Conservation (phyloP, 768 basidiomycete genomes). For the Neoboletus brunneissimus region DNA sequence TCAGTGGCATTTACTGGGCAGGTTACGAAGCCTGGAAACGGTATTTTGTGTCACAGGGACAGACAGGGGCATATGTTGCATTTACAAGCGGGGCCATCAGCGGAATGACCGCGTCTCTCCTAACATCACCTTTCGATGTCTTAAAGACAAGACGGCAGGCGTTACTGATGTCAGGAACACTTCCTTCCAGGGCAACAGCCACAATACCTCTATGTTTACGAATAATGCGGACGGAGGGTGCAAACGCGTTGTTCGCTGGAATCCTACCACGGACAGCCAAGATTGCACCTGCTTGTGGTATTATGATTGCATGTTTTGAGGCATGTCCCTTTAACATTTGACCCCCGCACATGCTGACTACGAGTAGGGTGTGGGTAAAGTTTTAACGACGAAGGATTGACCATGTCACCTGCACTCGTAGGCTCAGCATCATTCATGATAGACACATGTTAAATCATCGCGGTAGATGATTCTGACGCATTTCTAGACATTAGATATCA, state of each 20-base stretch:
- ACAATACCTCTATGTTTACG: conserved; percentile 64
- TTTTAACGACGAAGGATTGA: conserved; percentile 40
- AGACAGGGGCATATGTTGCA: conserved; percentile 62
- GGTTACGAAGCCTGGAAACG: conserved; percentile 85
- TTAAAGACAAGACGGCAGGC: conserved; percentile 94
- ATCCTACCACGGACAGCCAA: conserved; percentile 86
- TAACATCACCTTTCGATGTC: conserved; percentile 96
- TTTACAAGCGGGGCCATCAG: conserved; percentile 90
- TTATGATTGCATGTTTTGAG: conserved; percentile 98
- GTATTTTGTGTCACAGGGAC: conserved; percentile 49
- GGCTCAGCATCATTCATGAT: conserved; percentile 22
- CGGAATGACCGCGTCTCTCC: conserved; percentile 79
- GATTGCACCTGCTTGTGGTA: conserved; percentile 95
- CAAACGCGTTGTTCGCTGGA: conserved; percentile 77
- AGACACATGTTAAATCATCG: conserved; percentile 28
- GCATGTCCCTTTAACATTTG: conserved; percentile 37
- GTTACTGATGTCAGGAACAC: conserved; percentile 59
- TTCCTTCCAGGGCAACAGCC: conserved; percentile 37
- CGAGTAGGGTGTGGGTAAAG: conserved; percentile 55
- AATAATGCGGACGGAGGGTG: conserved; percentile 78
- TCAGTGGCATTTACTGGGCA: conserved; percentile 96
- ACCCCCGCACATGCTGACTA: conserved; percentile 14
- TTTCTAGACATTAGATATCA: conserved; percentile 9
- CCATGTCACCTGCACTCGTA: neutral
- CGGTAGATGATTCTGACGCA: conserved; percentile 16